These are phyloP conservation scores for Penicillium sclerotigenum DNA, from an alignment of 2,329 filamentous ascomycete species.

Conservation along the genomic window DNA sequence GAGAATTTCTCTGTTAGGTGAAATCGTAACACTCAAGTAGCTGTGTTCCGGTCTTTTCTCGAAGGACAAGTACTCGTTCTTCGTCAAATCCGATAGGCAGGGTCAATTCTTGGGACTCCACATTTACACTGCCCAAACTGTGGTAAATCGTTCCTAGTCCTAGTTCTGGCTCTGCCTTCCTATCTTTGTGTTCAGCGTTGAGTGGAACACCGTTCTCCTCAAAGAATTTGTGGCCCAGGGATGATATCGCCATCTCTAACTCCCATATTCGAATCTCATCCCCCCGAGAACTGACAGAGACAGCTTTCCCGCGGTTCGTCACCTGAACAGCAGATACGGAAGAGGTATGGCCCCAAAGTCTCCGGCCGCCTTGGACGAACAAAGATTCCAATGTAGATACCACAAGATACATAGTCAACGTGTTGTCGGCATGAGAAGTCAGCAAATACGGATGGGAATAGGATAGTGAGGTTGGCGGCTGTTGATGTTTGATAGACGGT, in stretches of 20 bases:
- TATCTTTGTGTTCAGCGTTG: constrained; percentile 38
- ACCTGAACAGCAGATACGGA: constrained; percentile 83
- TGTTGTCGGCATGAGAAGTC: constrained; percentile 81
- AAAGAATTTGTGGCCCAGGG: constrained; percentile 43
- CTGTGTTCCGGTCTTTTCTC: constrained; percentile 68
- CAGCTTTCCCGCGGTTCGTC: constrained; percentile 77
- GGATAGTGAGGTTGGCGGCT: constrained; percentile 61
- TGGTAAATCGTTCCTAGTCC: background rate
- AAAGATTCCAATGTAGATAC: constrained; percentile 66
- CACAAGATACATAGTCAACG: constrained; percentile 76
- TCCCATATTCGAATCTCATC: constrained; percentile 85
- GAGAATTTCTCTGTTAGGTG: too few species aligned
- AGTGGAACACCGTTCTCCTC: constrained; percentile 55
- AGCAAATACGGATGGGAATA: constrained; percentile 84
- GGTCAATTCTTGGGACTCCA: constrained; percentile 20
- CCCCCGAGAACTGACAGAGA: constrained; percentile 80
- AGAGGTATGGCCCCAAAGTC: constrained; percentile 89
- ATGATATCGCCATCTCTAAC: constrained; percentile 66
- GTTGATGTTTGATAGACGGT: constrained; percentile 35
- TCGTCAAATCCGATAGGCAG: constrained; percentile 77
- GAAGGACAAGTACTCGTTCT: constrained; percentile 82
- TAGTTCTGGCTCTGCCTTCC: background rate
- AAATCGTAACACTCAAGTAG: constrained; percentile 85
- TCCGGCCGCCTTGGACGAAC: constrained; percentile 67
- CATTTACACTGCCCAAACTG: background rate